Percentiles rank a stretch among this genome's conserved stretches.
These are phyloP conservation scores for Benincasa hispida DNA, from an alignment of 306 rosid species.

Conservation along the genomic window DNA sequence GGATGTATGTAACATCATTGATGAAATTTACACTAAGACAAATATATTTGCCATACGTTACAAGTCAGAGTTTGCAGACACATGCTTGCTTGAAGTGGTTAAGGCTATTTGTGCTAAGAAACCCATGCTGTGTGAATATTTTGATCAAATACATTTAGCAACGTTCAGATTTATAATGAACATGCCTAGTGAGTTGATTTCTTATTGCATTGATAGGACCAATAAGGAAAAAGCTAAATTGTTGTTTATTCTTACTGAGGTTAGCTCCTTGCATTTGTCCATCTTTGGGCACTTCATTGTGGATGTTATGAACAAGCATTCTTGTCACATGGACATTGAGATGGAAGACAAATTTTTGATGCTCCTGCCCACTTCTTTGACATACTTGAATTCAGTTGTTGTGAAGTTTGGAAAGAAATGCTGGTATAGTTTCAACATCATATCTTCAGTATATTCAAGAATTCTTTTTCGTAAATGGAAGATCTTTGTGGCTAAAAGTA, in stretches of 20 bases:
- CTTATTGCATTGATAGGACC: constrained; percentile 37
- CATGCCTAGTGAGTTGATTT: constrained; percentile 42
- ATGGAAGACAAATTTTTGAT: constrained; percentile 32
- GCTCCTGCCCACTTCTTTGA: constrained; percentile 63
- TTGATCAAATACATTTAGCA: constrained; percentile 45
- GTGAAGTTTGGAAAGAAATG: constrained; percentile 34
- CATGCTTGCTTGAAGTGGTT: constrained; percentile 63
- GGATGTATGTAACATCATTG: constrained; percentile 28
- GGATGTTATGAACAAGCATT: constrained; percentile 27
- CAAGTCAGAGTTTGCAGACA: constrained; percentile 45
- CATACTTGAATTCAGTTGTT: constrained; percentile 36
- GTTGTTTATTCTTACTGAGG: constrained; percentile 50
- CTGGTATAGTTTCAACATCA: constrained; percentile 19
- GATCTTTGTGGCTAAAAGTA: constrained; percentile 40
- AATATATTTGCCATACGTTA: constrained; percentile 23
- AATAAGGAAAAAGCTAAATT: constrained; percentile 43
- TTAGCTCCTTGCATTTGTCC: constrained; percentile 65
- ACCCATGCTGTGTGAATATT: constrained; percentile 21
- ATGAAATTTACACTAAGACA: constrained; percentile 46
- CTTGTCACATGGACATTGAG: constrained; percentile 14
- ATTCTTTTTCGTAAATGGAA: constrained; percentile 56
- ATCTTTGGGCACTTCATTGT: constrained; percentile 53
- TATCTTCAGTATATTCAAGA: constrained; percentile 42
- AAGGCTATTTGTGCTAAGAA: constrained; percentile 38
- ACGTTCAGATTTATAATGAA: constrained; percentile 40